Evolutionary conservation across 192 early-diverging fungal species (phyloP).

Genomic region (Dissophora ornata): DNA sequence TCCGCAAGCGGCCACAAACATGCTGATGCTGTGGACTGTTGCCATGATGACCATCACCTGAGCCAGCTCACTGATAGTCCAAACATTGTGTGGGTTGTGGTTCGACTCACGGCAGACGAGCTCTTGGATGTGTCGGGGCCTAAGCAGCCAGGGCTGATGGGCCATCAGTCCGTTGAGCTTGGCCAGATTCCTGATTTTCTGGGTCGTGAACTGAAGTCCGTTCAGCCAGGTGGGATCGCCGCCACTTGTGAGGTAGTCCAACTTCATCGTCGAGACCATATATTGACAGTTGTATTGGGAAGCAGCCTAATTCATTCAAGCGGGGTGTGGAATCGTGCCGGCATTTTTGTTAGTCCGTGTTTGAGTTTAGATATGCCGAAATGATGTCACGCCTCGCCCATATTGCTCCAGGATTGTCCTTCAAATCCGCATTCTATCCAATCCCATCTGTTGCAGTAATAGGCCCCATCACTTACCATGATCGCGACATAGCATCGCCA

Average conservation of each 20-base stretch:
- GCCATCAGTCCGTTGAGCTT: conserved; percentile 60
- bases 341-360: neutral
- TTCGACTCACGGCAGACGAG: conserved; percentile 52
- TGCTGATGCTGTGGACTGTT: conserved; percentile 64
- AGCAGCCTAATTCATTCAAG: conserved; percentile 49
- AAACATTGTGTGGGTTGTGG: conserved; percentile 57
- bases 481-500: conserved; percentile 66
- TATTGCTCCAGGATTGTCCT: neutral
- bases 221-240: conserved; percentile 67
- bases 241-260: conserved; percentile 61
- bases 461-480: conserved; percentile 54
- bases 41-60: conserved; percentile 62
- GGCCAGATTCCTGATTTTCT: conserved; percentile 62
- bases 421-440: neutral
- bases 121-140: conserved; percentile 50
- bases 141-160: conserved; percentile 65
- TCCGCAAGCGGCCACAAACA: conserved; percentile 65
- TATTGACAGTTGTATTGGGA: conserved; percentile 67
- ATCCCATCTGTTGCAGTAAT: neutral
- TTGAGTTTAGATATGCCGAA: neutral
- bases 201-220: conserved; percentile 55
- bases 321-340: conserved; percentile 8
- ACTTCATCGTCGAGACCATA: conserved; percentile 62
- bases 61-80: conserved; percentile 65
- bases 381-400: conserved; percentile 12